These are phyloP conservation scores for Dacryopinax spathularia DNA, from an alignment of 768 basidiomycete species.

Conservation along the genomic window DNA sequence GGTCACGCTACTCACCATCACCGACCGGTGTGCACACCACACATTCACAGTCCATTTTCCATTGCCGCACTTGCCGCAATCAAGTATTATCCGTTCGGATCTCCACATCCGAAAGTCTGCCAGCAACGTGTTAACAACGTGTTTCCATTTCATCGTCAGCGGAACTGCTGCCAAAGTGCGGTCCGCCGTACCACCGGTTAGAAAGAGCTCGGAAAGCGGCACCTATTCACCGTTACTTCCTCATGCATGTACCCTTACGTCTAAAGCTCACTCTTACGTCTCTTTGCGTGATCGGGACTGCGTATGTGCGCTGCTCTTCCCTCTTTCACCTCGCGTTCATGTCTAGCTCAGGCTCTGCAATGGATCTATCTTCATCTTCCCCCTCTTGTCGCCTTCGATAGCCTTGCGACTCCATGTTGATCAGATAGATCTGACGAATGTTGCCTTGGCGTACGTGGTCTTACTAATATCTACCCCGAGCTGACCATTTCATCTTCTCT, in stretches of 20 bases:
- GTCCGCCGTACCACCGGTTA: no score
- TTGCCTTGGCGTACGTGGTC: background rate
- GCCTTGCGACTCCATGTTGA: background rate
- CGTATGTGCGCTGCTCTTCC: background rate
- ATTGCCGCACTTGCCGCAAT: background rate
- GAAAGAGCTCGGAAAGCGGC: no score
- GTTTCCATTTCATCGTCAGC: background rate
- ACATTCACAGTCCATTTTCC: background rate
- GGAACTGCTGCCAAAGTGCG: no score
- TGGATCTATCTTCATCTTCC: conserved; percentile 50
- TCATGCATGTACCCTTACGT: background rate
- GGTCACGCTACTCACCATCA: background rate
- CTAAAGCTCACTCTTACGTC: background rate
- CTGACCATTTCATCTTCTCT: background rate
- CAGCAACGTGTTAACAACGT: background rate
- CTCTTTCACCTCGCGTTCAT: background rate
- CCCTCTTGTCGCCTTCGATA: conserved; percentile 47
- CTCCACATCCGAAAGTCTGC: background rate
- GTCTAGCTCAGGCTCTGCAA: background rate
- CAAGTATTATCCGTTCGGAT: background rate
- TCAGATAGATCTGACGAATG: background rate
- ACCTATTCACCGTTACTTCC: no score
- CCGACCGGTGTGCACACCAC: background rate
- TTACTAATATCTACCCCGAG: no score
- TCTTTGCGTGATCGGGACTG: background rate